These are phyloP conservation scores for Nicotiana sylvestris DNA, from an alignment of 257 asterid species.

Conservation along the genomic window DNA sequence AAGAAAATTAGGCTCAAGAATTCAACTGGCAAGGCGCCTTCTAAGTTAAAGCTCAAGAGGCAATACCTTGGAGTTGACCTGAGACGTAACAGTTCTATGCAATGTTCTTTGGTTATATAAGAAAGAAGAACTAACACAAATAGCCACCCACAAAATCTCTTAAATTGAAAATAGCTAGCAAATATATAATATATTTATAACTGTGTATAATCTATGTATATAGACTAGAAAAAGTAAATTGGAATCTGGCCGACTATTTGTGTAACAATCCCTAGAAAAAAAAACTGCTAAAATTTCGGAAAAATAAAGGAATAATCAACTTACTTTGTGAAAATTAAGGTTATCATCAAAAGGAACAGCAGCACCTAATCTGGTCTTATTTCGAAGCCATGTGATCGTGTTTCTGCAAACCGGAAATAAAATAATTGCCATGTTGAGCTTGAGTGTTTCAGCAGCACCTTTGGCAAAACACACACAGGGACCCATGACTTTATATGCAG, in stretches of 20 bases:
- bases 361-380: slow-evolving; percentile 57
- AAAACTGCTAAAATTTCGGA: neutral
- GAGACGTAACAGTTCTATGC: neutral
- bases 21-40: neutral
- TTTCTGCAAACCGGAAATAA: slow-evolving; percentile 82
- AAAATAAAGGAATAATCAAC: neutral
- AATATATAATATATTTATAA: too few relatives aligned
- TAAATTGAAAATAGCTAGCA: too few relatives aligned
- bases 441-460: slow-evolving; percentile 95
- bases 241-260: too few relatives aligned
- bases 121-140: too few relatives aligned
- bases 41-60: neutral
- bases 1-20: neutral
- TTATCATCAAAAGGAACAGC: slow-evolving; percentile 85
- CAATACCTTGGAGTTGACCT: neutral
- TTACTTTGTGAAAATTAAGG: slow-evolving; percentile 77
- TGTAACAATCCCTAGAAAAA: too few relatives aligned
- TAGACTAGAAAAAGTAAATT: too few relatives aligned
- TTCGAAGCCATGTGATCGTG: slow-evolving; percentile 90
- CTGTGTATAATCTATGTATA: too few relatives aligned
- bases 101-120: neutral
- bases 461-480: slow-evolving; percentile 84
- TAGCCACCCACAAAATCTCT: too few relatives aligned
- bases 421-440: slow-evolving; percentile 90
- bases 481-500: slow-evolving; percentile 64